Conservation (phyloP, 306 rosid genomes). For the Cucumis cinereus region DNA sequence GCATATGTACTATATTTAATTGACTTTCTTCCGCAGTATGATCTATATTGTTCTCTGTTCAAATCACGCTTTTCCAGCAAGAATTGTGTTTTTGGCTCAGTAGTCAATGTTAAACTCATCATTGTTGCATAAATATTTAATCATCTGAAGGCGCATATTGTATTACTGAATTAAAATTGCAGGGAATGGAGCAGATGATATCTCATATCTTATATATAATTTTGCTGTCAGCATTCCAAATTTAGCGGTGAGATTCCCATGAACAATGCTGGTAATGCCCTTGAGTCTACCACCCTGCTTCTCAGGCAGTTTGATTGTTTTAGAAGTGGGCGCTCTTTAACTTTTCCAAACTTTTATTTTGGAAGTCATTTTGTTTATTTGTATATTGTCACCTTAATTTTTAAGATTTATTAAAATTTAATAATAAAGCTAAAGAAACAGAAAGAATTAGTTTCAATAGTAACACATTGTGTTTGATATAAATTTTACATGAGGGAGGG, state of each 20-base stretch:
- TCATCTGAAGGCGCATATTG: neutral
- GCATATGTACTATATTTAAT: neutral
- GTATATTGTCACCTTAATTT: neutral
- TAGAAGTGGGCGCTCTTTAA: neutral
- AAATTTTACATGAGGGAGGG: neutral
- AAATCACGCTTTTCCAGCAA: neutral
- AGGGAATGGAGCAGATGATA: slow-evolving; percentile 41
- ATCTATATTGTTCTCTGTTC: neutral
- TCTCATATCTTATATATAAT: slow-evolving; percentile 47
- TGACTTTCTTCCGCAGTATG: neutral
- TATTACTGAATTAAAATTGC: slow-evolving; percentile 29
- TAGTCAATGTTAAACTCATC: neutral
- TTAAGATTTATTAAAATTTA: neutral
- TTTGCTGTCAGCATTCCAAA: slow-evolving; percentile 66
- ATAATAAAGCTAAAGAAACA: neutral
- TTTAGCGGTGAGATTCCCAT: slow-evolving; percentile 58
- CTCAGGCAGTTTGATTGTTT: slow-evolving; percentile 20
- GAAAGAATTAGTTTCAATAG: neutral
- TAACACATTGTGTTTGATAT: neutral
- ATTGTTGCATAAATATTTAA: slow-evolving; percentile 1
- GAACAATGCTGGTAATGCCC: slow-evolving; percentile 37
- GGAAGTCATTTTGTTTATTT: neutral
- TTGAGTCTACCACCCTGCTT: slow-evolving; percentile 20
- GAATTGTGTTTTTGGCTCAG: neutral
- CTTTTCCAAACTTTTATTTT: slow-evolving; percentile 3